Evolutionary conservation across 495 filamentous ascomycete species (phyloP).

Genomic region (Trichoderma orchidacearum): DNA sequence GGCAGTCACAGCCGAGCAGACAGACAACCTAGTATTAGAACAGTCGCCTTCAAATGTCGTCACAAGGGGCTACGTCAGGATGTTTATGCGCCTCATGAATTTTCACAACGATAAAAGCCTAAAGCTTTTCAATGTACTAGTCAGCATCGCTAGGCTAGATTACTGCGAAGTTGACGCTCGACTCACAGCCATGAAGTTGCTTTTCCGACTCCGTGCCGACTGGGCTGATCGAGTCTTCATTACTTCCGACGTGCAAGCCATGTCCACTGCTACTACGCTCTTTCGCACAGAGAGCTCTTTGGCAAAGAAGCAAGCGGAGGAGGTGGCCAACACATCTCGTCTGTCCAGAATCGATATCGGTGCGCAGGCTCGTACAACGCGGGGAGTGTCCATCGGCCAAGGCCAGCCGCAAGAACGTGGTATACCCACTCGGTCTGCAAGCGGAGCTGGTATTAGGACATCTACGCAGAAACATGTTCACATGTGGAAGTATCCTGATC

Average conservation of each 20-base stretch:
- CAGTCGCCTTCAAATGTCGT: conserved; percentile 42
- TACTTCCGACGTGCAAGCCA: conserved; percentile 48
- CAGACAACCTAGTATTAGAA: conserved; percentile 2
- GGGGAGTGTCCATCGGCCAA: conserved; percentile 34
- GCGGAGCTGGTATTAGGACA: conserved; percentile 21
- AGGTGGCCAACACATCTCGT: conserved; percentile 26
- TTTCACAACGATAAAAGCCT: conserved; percentile 35
- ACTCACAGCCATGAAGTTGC: conserved; percentile 65
- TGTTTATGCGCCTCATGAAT: conserved; percentile 49
- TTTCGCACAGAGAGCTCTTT: conserved; percentile 49
- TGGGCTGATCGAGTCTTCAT: conserved; percentile 59
- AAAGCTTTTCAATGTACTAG: conserved; percentile 37
- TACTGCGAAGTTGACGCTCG: conserved; percentile 51
- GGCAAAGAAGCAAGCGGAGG: conserved; percentile 34
- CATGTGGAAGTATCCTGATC: conserved; percentile 38
- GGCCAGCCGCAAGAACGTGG: conserved; percentile 22
- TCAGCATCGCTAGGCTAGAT: conserved; percentile 43
- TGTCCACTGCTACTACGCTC: conserved; percentile 55
- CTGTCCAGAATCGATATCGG: conserved; percentile 20
- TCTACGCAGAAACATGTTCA: conserved; percentile 21
- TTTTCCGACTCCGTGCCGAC: conserved; percentile 76
- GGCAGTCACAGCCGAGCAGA: conserved; percentile 4
- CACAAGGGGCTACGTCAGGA: conserved; percentile 38
- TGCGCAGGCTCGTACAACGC: conserved; percentile 18
- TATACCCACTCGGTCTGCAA: conserved; percentile 16